These are phyloP conservation scores for Ochetophila trinervis DNA, from an alignment of 306 rosid species.

Conservation along the genomic window DNA sequence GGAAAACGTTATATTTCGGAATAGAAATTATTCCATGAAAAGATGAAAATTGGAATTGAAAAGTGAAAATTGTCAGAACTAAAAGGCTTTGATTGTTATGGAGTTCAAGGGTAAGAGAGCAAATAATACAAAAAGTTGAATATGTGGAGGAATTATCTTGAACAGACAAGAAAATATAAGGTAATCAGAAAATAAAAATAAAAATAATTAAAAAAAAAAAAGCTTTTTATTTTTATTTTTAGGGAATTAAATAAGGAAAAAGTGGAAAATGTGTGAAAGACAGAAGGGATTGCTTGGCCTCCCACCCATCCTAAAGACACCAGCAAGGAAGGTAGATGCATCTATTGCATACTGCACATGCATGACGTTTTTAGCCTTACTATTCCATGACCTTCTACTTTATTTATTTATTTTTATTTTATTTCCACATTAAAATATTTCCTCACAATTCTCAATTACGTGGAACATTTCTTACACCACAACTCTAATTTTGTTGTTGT, in stretches of 20 bases:
- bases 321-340: slow-evolving; percentile 25
- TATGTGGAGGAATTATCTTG: background rate
- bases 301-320: slow-evolving; percentile 39
- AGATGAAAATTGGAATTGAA: no score
- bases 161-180: no score
- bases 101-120: slow-evolving; percentile 23
- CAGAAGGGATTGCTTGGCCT: slow-evolving; percentile 71
- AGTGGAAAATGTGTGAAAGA: slow-evolving; percentile 48
- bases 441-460: background rate
- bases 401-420: background rate
- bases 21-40: no score
- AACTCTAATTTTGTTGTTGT: background rate
- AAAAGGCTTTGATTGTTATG: background rate
- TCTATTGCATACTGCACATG: slow-evolving; percentile 33
- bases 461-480: slow-evolving; percentile 4
- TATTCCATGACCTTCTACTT: slow-evolving; percentile 5
- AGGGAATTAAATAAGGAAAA: slow-evolving; percentile 23
- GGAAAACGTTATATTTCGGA: no score
- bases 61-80: no score
- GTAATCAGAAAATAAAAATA: no score
- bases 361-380: slow-evolving; percentile 30
- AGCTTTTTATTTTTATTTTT: slow-evolving; percentile 8
- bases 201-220: no score
- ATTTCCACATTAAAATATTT: background rate
- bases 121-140: slow-evolving; percentile 27